Evolutionary conservation across 768 basidiomycete species (phyloP), one percentile per base, ranked within the genome.

Genomic region (Lactarius psammicola): DNA sequence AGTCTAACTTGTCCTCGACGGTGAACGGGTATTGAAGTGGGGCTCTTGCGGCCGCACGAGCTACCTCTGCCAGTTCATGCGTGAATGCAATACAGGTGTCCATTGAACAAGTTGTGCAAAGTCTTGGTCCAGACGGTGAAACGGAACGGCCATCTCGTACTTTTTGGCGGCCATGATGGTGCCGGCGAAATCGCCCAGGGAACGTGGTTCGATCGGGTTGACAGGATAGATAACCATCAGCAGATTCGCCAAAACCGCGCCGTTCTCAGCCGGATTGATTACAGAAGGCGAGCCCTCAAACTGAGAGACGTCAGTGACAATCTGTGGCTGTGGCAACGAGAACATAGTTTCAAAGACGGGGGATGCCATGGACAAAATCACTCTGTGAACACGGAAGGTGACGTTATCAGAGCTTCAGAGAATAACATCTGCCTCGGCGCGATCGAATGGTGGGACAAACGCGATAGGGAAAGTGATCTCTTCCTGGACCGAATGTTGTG

Each of bases 361-460:
- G 15, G 63, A 63, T 36, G 63, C 33, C 36, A 51, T 38, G 26
- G 46, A 49, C 36, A 64, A 59, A 44, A 59, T 59, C 10, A 26
- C 33, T 26, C n/a, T 38, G 46, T 59, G 58, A 17, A 64, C 46
- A 9, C 15, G 23, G 15, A 64, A 58, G 8, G 49, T n/a, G 46
- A 64, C 56, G 9, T 26, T 40, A 49, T 59, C 56, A 34, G 63
- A 64, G 23, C 40, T 33, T 33, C 56, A 36, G 28, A 63, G 28
- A 17, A 53, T 28, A 11, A 40, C 18, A 23, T 55, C 60, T 26
- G 60, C 51, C n/a, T 42, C 33, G 18, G 18, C 36, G 5, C 31
- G 20, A 18, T 53, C 55, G 20, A 31, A 42, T 28, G 33, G 31
- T 15, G 59, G 23, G 26, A 30, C 28, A 13, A 42, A 42, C 11